Base-by-base conservation (phyloP, 257 asterid genomes). In the Ballota nigra region DNA sequence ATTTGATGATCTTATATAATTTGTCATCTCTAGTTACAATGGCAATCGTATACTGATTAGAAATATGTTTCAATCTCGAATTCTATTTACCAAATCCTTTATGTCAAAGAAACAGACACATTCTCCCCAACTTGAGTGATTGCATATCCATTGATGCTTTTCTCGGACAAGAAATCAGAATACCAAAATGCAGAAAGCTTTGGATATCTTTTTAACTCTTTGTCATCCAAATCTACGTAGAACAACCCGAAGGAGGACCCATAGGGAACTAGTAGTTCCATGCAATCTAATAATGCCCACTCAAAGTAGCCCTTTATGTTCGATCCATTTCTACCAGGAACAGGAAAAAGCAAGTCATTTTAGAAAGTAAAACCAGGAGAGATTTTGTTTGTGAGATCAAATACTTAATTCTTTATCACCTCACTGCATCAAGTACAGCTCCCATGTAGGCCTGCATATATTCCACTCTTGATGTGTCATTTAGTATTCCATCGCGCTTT, bases 261-360 rank as follows among this genome's bases (percentile, higher is more conserved):
- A 68, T 75, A 86, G 5, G 87, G 87, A 29, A 16, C 64, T 69
- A 89, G 38, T 47, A 89, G 5, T 79, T 89, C 93, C 16, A 87
- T 70, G 43, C 88, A 83, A 28, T 89, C 96, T 40, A 87, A 72
- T 80, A 89, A 84, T 15, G 83, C 33, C 96, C 96, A 89, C 1
- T 4, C 55, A n/a, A 84, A 78, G 78, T 87, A 89, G n/a, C 91
- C 93, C 73, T 70, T 75, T 4, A 71, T 63, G 76, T 85, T 70
- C 4, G 89, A 78, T 45, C 91, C 96, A 31, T 87, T 82, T 78
- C 96, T 89, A 18, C 18, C 16, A 3, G 10, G 3, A 11, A 8
- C 1, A 4, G 55, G 20, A n/a, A 47, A 47, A 43, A 43, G 19
- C 6, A n/a, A 5, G 20, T n/a, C 18, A 12, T 43, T 13, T 43